A percentile compares a stretch with the other conserved stretches of the same genome.
Evolutionary conservation across 2,329 filamentous ascomycete species (phyloP).

Genomic region (Neofusicoccum umdonicola): DNA sequence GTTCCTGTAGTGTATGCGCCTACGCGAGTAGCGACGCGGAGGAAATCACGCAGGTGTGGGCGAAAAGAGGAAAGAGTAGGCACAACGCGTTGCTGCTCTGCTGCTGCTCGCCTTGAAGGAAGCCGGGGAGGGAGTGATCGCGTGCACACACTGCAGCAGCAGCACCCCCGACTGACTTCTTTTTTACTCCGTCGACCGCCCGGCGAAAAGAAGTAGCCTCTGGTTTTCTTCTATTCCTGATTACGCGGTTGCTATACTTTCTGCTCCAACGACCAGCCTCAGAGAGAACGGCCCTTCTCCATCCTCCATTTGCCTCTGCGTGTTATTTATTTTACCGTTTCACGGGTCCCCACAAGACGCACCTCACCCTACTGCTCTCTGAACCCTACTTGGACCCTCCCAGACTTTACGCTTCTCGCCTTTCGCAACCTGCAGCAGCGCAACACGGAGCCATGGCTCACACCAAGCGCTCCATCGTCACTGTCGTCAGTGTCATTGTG

Average conservation of each 20-base stretch:
- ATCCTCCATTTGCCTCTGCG: not conserved
- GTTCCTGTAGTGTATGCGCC: not conserved
- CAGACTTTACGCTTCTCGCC: not conserved
- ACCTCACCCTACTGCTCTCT: not conserved
- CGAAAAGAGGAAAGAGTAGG: not conserved
- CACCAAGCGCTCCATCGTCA: constrained; percentile 11
- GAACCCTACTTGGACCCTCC: not conserved
- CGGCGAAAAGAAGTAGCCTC: not conserved
- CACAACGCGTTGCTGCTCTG: not conserved
- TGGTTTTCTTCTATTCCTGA: not conserved
- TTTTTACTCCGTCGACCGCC: not conserved
- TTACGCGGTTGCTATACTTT: not conserved
- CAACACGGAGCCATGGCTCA: not conserved
- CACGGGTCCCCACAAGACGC: not conserved
- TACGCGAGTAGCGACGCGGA: not conserved
- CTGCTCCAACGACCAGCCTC: not conserved
- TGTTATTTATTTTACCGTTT: not conserved
- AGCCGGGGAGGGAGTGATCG: not conserved
- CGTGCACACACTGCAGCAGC: not conserved
- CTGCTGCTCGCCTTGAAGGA: not conserved
- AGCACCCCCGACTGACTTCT: not conserved
- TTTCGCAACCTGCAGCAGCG: not conserved
- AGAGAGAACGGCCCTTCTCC: not conserved
- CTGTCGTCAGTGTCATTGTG: constrained; percentile 11
- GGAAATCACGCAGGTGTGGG: not conserved